Conservation (phyloP, 2,329 filamentous ascomycete genomes). For the Parasarocladium wereldwijsianum region DNA sequence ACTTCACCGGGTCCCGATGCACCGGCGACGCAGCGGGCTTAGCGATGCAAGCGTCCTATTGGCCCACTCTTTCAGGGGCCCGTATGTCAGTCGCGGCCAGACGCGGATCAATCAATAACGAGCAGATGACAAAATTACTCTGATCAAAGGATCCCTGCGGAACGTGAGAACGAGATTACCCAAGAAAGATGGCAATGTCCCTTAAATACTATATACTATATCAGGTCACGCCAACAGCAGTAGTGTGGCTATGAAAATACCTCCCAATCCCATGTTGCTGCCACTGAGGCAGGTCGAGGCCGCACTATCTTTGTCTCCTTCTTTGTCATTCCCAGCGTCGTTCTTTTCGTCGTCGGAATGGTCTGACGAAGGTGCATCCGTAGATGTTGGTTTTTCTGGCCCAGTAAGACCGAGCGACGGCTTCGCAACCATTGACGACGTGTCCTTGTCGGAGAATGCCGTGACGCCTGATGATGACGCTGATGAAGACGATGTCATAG, state of each 20-base stretch:
- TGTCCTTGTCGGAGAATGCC: not conserved
- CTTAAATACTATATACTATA: no score
- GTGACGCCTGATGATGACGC: not conserved
- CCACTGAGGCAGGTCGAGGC: not conserved
- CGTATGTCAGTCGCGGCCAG: no score
- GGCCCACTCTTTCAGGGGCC: no score
- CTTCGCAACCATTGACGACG: not conserved
- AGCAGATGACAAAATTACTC: no score
- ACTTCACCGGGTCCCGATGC: no score
- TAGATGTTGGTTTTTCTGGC: constrained; percentile 1
- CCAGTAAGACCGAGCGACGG: constrained; percentile 3
- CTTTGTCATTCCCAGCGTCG: not conserved
- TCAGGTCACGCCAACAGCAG: not conserved
- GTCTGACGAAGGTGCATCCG: no score
- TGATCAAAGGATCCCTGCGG: no score
- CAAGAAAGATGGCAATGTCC: no score
- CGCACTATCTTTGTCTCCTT: constrained; percentile 1
- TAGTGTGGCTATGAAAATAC: not conserved
- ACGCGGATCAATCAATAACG: no score
- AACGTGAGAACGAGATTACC: no score
- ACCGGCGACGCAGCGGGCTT: no score
- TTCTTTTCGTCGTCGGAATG: constrained; percentile 2
- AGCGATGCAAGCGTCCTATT: no score
- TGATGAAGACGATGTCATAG: not conserved
- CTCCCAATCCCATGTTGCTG: constrained; percentile 1